phyloP scores from a whole-genome alignment of 2,329 filamentous ascomycete genomes.

The Escovopsis sp. region DNA sequence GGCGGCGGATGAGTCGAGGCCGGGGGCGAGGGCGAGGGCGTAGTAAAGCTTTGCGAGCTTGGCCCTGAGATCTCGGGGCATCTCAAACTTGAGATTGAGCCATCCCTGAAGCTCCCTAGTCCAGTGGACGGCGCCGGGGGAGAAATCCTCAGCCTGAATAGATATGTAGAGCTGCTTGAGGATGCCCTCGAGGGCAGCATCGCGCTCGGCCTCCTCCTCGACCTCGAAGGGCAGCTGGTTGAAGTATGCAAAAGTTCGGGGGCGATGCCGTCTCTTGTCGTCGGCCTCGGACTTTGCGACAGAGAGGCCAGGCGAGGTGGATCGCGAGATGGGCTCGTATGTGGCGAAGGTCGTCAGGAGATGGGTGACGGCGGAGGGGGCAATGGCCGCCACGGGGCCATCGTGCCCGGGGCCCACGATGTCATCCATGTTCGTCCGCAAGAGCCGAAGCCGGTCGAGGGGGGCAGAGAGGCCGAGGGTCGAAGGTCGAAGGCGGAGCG shows the following conservation, averaged over 20 bases:
- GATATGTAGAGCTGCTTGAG: constrained; percentile 88
- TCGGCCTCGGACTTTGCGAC: constrained; percentile 35
- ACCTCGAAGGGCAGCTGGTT: constrained; percentile 77
- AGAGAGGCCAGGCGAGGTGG: constrained; percentile 65
- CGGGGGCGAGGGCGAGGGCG: constrained; percentile 79
- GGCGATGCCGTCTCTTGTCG: constrained; percentile 55
- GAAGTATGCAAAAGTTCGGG: constrained; percentile 88
- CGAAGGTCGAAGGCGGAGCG: too few species aligned
- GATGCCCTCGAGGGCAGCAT: constrained; percentile 71
- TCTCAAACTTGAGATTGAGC: constrained; percentile 95
- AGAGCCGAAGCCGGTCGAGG: too few species aligned
- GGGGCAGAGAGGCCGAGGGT: constrained; percentile 1
- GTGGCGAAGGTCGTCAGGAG: constrained; percentile 25
- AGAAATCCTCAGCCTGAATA: constrained; percentile 84
- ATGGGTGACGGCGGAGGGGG: constrained; percentile 18
- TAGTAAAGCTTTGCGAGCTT: constrained; percentile 87
- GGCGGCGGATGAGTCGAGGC: constrained; percentile 64
- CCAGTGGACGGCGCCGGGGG: constrained; percentile 89
- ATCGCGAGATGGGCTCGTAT: constrained; percentile 63
- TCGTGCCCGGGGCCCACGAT: constrained; percentile 21
- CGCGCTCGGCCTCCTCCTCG: constrained; percentile 65
- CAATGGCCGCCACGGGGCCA: constrained; percentile 15
- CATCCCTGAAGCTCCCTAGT: constrained; percentile 90
- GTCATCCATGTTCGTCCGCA: constrained; percentile 18
- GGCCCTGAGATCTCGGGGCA: constrained; percentile 68